Percentiles rank a stretch among this genome's conserved stretches.
These are phyloP conservation scores for Globisporangium ultimum DNA, from an alignment of 352 stramenopile genomes.

Conservation along the genomic window DNA sequence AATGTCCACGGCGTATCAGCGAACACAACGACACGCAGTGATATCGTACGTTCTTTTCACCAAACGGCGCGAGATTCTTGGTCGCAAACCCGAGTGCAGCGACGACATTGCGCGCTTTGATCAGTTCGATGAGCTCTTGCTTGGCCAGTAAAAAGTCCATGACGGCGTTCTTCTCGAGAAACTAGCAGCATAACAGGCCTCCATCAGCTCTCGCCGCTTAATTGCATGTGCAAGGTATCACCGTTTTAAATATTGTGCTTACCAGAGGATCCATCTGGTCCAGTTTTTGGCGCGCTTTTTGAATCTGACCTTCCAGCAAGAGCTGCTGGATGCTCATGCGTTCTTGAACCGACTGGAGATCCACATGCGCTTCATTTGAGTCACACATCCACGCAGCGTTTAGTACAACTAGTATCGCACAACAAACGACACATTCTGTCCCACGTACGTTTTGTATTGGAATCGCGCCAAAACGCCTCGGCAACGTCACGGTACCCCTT, in stretches of 20 bases:
- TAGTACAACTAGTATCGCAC: not conserved
- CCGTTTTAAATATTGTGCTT: not conserved
- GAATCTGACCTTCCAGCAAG: slow-evolving; percentile 57
- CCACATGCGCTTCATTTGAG: slow-evolving; percentile 43
- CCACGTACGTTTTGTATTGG: slow-evolving; percentile 61
- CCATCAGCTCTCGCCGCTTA: too few relatives aligned
- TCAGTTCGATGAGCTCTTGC: slow-evolving; percentile 79
- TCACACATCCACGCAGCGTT: not conserved
- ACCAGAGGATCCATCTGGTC: slow-evolving; percentile 47
- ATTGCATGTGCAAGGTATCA: too few relatives aligned
- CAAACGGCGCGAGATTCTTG: slow-evolving; percentile 66
- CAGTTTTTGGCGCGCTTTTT: slow-evolving; percentile 55
- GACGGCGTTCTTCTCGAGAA: slow-evolving; percentile 49
- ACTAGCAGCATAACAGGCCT: slow-evolving; percentile 17
- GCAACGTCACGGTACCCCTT: slow-evolving; percentile 76
- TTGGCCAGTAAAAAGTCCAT: slow-evolving; percentile 81
- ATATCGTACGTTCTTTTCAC: slow-evolving; percentile 56
- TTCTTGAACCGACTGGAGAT: slow-evolving; percentile 70
- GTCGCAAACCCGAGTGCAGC: slow-evolving; percentile 71
- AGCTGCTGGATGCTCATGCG: slow-evolving; percentile 71
- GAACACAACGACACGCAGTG: not conserved
- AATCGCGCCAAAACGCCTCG: slow-evolving; percentile 72
- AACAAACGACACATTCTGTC: slow-evolving; percentile 1
- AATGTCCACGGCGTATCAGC: too few relatives aligned
- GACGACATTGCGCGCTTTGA: slow-evolving; percentile 59